Conservation (phyloP, 208 protist species). For the Trypanosoma cruzi region DNA sequence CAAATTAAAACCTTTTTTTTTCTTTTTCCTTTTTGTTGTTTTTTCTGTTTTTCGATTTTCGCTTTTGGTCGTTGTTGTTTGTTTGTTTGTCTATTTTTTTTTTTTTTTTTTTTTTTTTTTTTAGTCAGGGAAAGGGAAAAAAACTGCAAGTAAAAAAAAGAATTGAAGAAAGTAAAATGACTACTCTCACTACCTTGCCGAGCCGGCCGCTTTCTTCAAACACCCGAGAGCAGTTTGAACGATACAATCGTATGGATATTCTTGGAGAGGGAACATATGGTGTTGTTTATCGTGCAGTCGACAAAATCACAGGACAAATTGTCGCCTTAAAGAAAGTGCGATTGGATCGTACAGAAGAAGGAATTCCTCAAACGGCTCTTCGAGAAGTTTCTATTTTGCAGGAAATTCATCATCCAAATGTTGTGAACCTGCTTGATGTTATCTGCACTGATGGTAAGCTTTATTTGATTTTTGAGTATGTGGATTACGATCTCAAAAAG, state of each 20-base stretch:
- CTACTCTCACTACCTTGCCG: conserved; percentile 36
- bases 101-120: conserved; percentile 24
- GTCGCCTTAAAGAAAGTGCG: conserved; percentile 98
- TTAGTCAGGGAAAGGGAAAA: not conserved
- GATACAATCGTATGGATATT: conserved; percentile 89
- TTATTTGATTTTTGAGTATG: conserved; percentile 93
- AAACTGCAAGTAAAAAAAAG: not conserved
- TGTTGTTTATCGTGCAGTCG: conserved; percentile 90
- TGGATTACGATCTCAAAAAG: conserved; percentile 97
- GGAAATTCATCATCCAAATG: conserved; percentile 97
- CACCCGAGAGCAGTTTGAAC: conserved; percentile 69
- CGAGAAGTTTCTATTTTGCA: conserved; percentile 98
- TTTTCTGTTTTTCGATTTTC: conserved; percentile 22
- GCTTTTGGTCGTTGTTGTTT: conserved; percentile 14
- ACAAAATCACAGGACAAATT: conserved; percentile 78
- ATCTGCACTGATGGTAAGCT: conserved; percentile 90
- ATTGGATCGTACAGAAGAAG: conserved; percentile 97
- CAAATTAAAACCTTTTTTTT: too few species aligned
- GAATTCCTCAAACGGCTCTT: conserved; percentile 97
- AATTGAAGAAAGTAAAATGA: conserved; percentile 38
- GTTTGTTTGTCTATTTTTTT: conserved; percentile 12
- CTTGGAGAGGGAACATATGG: conserved; percentile 94
- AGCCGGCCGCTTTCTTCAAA: conserved; percentile 38
- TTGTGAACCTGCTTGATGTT: conserved; percentile 94
- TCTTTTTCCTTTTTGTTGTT: not conserved